Base-by-base conservation (phyloP, 225 moss, liverwort and hornwort species). In the Polytrichum commune region DNA sequence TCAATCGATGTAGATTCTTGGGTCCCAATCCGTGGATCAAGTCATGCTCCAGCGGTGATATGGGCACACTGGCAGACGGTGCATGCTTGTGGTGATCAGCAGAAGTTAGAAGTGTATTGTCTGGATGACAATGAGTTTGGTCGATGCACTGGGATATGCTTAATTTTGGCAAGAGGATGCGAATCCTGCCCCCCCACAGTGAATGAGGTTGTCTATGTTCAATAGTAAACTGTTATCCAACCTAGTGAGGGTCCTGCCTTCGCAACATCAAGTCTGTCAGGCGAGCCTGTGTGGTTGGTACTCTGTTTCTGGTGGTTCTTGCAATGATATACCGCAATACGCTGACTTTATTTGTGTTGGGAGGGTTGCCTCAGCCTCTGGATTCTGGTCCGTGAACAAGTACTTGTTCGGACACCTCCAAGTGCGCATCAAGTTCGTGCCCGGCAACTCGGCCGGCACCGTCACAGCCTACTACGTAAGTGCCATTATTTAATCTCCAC, bases 381-480 rank as follows among this genome's bases (percentile, higher is more conserved):
- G 85, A 65, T 85, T 85, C 46, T 76, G 79, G 61, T 85, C 82
- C 16, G 78, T 60, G 38, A 23, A 82, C 54, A 73, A 79, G 57
- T 85, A 81, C 27, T 55, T 85, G 28, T 82, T 85, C 62, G 85
- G 82, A 38, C 73, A 79, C 28, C 76, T 85, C 30, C 60, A 76
- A 10, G 76, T 85, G 85, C 76, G 82, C 60, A 85, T 85, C 79
- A 82, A 85, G 79, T 82, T 85, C 25, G 81, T 82, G 64, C 76
- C 74, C 8, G 85, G 82, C 10, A 81, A 85, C 65, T 85, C 85
- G 27, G 81, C 85, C 61, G 85, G 85, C 67, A 85, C 85, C 18
- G 85, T 85, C 6, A 85, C 85, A 68, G 85, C 85, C 1, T 85
- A 85, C 26, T 85, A 85, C 33, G 85, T 85, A 76, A 82, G 76